phyloP scores from a whole-genome alignment of 139 green algal species.

The Chlamydomonas sp. region DNA sequence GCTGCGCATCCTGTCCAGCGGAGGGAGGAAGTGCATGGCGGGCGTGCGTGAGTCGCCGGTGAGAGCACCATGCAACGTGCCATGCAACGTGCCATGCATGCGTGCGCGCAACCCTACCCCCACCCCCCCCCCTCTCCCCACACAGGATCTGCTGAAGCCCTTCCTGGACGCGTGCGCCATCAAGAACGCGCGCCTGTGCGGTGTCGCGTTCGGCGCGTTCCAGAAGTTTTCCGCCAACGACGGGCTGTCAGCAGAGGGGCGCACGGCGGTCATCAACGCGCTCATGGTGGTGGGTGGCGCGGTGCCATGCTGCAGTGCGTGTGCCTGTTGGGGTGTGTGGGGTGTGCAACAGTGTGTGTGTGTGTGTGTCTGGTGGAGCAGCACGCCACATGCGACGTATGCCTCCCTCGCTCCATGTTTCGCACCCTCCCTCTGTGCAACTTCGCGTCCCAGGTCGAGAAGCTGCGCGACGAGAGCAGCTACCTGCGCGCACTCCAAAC shows the following conservation, averaged over 20 bases:
- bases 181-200: background rate
- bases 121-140: background rate
- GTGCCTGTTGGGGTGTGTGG: background rate
- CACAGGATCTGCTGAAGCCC: conserved; percentile 5
- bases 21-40: background rate
- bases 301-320: background rate
- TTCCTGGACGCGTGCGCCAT: background rate
- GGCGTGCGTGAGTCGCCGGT: conserved; percentile 8
- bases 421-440: too few relatives aligned
- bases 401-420: too few relatives aligned
- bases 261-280: conserved; percentile 4
- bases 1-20: conserved; percentile 5
- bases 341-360: too few relatives aligned
- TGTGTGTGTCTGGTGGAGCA: too few relatives aligned
- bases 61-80: too few relatives aligned
- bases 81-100: conserved; percentile 1
- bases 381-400: background rate
- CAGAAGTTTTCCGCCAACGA: conserved; percentile 11
- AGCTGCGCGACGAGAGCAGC: background rate
- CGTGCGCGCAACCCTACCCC: background rate
- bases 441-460: conserved; percentile 1
- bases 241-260: background rate
- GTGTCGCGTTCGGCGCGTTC: conserved; percentile 5
- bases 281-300: background rate
- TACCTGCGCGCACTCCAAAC: conserved; percentile 2